Conservation (phyloP, 2,329 filamentous ascomycete genomes). For the Sclerotinia subarctica region DNA sequence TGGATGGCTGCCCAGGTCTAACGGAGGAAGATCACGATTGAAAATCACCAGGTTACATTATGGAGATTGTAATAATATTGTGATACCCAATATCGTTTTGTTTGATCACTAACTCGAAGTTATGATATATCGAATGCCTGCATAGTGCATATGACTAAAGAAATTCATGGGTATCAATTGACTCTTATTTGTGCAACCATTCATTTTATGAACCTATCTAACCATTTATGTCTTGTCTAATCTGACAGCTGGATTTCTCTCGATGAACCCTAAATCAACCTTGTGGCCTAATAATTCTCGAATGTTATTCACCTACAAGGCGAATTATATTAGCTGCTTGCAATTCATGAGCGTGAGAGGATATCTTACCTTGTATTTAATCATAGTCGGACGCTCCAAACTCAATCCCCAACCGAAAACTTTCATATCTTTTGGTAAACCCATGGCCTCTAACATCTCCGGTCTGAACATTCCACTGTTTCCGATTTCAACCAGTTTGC, state of each 20-base stretch:
- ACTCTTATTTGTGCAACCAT: constrained; percentile 1
- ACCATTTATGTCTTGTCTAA: constrained; percentile 45
- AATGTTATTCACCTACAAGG: constrained; percentile 53
- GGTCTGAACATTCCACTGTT: constrained; percentile 99
- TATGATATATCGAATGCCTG: neutral
- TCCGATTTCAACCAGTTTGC: constrained; percentile 94
- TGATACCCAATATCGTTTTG: constrained; percentile 31
- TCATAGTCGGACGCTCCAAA: constrained; percentile 92
- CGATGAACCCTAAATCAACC: constrained; percentile 89
- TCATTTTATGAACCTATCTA: constrained; percentile 14
- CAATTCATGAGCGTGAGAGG: too few species aligned
- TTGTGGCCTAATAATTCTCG: constrained; percentile 72
- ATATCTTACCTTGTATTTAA: constrained; percentile 38
- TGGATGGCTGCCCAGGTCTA: constrained; percentile 87
- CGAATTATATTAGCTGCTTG: constrained; percentile 27
- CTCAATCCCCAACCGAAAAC: constrained; percentile 94
- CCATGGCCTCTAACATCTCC: constrained; percentile 96
- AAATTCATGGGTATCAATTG: constrained; percentile 9
- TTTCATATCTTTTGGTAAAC: constrained; percentile 82
- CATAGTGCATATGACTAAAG: neutral
- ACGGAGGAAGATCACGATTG: constrained; percentile 78
- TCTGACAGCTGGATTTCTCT: constrained; percentile 85
- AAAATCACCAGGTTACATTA: constrained; percentile 15
- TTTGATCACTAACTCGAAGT: neutral
- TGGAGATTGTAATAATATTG: constrained; percentile 22